Evolutionary conservation across 192 early-diverging fungal genomes (phyloP), one percentile per base, ranked within the genome.

Genomic region (Backusella morwellensis): DNA sequence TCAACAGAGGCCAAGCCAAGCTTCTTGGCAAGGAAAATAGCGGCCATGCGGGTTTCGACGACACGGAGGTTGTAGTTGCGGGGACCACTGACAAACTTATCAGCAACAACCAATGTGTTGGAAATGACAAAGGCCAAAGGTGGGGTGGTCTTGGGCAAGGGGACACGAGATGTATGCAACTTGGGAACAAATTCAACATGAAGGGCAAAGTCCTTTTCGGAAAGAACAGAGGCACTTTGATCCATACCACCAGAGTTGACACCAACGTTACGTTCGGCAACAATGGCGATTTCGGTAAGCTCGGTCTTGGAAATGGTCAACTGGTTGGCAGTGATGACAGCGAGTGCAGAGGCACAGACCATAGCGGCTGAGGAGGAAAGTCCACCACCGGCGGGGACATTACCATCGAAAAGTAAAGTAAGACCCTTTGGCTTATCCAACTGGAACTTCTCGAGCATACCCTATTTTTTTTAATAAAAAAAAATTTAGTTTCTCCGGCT

Each of bases 61-160:
- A 97, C 97, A 26, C 97, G 91, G n/a, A 97, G 82, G 84, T 98
- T 98, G 82, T 98, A 98, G 81, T 94, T 90, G 3, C 86, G 90
- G 4, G 96, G 94, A 1, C 92, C 96, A 6, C 95, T 95, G 1
- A 92, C 90, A 47, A 90, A 88, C 82, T 98, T 98, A 80, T 98
- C 94, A 12, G 94, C 87, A 0, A 89, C 90, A 1, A 96, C 94
- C 47, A 95, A 81, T 0, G 95, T 94, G 85, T 98, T 93, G 42
- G 96, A 92, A 75, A 98, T 92, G 56, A 97, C 93, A 85, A 98
- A 98, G 17, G 88, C 88, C 35, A 92, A 81, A 11, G 78, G 70
- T 7, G 85, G 86, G 0, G 50, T 54, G 17, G 86, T 86, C 1
- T 70, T 50, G 5, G 95, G 95, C 52, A 96, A 88, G 41, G 77